Evolutionary conservation across 129 eudicot genomes (phyloP).

Genomic region (Silybum marianum): DNA sequence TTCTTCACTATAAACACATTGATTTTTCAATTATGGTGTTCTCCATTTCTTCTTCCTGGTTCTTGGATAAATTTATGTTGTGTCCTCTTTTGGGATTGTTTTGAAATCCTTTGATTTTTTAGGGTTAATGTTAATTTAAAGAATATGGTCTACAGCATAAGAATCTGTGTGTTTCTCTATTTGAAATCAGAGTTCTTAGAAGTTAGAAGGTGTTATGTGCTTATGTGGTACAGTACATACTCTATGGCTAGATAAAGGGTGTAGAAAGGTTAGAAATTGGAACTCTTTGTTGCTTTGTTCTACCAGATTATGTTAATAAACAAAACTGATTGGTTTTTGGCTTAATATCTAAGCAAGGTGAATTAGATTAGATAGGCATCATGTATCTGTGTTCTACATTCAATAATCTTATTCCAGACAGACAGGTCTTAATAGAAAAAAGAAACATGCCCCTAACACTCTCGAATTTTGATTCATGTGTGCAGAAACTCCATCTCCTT

Average conservation of each 20-base stretch:
- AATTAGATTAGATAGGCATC: neutral
- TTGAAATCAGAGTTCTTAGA: neutral
- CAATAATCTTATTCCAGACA: neutral
- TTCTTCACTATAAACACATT: neutral
- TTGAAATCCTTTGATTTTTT: neutral
- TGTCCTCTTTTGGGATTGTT: neutral
- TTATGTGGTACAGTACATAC: neutral
- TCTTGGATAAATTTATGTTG: neutral
- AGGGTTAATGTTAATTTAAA: neutral
- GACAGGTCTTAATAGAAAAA: neutral
- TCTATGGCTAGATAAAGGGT: no score
- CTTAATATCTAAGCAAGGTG: no score
- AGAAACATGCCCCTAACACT: neutral
- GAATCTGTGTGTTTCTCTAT: neutral
- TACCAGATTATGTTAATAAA: no score
- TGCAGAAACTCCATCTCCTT: neutral
- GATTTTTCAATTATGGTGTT: neutral
- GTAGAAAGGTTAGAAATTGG: no score
- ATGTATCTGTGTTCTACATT: neutral
- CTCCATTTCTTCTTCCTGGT: neutral
- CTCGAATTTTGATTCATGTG: neutral
- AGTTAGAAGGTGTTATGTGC: no score
- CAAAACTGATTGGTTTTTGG: neutral
- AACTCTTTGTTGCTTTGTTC: no score
- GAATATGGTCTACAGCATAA: neutral